Conservation (phyloP, 441 rosid species). For the Erodium texanum region DNA sequence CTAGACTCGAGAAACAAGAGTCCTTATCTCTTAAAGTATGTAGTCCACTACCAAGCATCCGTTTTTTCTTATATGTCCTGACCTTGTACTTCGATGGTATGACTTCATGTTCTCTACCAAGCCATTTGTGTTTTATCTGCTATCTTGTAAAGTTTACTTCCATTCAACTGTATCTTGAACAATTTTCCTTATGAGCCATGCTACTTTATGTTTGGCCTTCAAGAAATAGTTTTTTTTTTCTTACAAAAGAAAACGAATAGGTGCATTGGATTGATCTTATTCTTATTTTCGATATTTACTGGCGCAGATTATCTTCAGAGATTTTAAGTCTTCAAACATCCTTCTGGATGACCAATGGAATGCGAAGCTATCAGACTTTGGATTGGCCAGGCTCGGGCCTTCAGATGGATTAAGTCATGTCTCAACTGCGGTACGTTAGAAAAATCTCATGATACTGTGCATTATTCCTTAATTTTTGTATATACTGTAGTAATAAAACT, state of each 20-base stretch:
- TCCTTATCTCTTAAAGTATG: too few species aligned
- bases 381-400: constrained; percentile 90
- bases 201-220: neutral
- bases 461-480: too few species aligned
- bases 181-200: neutral
- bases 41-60: too few species aligned
- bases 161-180: neutral
- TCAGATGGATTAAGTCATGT: constrained; percentile 83
- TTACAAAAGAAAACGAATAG: neutral
- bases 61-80: too few species aligned
- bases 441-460: neutral
- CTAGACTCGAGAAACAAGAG: neutral
- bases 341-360: constrained; percentile 83
- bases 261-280: neutral
- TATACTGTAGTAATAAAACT: too few species aligned
- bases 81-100: too few species aligned
- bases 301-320: constrained; percentile 75
- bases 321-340: constrained; percentile 86
- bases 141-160: neutral
- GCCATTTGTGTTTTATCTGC: too few species aligned
- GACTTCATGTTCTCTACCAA: too few species aligned
- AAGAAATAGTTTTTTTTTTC: neutral
- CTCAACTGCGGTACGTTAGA: constrained; percentile 60
- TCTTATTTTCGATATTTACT: constrained; percentile 5
- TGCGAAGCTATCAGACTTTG: constrained; percentile 90